Percentiles rank a stretch among this genome's conserved stretches.
phyloP scores from a whole-genome alignment of 2,329 filamentous ascomycete species.

The Epichloe sp. region DNA sequence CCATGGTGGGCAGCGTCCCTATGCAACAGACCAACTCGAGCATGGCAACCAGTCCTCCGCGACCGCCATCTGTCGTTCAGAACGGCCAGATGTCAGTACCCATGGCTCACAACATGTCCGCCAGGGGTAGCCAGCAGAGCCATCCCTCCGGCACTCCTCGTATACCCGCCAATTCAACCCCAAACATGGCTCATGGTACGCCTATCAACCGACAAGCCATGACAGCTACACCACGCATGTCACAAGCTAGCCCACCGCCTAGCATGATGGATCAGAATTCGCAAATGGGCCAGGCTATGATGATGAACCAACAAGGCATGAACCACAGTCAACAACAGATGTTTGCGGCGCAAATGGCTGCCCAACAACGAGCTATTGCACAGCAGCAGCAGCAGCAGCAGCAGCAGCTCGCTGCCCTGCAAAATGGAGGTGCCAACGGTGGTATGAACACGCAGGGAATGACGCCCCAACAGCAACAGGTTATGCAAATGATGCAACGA shows the following conservation, averaged over 20 bases:
- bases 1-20: slow-evolving; percentile 45
- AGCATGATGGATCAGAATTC: slow-evolving; percentile 44
- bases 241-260: slow-evolving; percentile 48
- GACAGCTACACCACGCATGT: slow-evolving; percentile 46
- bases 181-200: slow-evolving; percentile 46
- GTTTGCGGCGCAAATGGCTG: slow-evolving; percentile 32
- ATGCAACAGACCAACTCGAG: slow-evolving; percentile 56
- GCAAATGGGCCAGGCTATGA: slow-evolving; percentile 38
- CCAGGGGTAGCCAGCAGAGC: slow-evolving; percentile 53
- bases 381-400: slow-evolving; percentile 31
- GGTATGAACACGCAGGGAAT: slow-evolving; percentile 25
- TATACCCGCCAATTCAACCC: slow-evolving; percentile 43
- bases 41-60: slow-evolving; percentile 54
- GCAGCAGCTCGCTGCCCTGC: slow-evolving; percentile 29
- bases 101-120: slow-evolving; percentile 50
- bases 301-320: slow-evolving; percentile 37
- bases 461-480: slow-evolving; percentile 24
- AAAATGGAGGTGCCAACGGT: slow-evolving; percentile 22
- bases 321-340: slow-evolving; percentile 24
- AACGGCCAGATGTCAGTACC: slow-evolving; percentile 44
- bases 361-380: slow-evolving; percentile 33
- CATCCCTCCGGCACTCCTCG: slow-evolving; percentile 50
- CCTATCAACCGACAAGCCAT: slow-evolving; percentile 41
- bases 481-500: slow-evolving; percentile 25
- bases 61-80: slow-evolving; percentile 53